Conservation (phyloP, 768 basidiomycete species). For the Trametes cubensis region DNA sequence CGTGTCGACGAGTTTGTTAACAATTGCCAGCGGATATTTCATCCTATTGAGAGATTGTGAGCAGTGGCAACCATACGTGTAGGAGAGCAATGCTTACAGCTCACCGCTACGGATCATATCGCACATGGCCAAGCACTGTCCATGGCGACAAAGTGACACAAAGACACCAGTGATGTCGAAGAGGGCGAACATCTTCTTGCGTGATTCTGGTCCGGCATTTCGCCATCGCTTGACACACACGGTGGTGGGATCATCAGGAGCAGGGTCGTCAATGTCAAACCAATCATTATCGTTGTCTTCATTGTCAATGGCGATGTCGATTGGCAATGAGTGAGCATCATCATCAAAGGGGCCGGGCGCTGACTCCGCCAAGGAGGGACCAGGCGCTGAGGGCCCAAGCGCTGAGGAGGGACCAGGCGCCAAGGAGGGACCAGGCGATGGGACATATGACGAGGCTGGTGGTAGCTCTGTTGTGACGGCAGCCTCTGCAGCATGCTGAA, state of each 20-base stretch:
- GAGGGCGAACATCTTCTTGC: constrained; percentile 29
- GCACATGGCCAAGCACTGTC: constrained; percentile 24
- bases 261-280: neutral
- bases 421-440: no score
- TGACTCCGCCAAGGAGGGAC: no score
- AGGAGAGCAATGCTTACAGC: constrained; percentile 23
- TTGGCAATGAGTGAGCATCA: no score
- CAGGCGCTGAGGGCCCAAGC: no score
- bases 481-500: no score
- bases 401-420: no score
- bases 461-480: no score
- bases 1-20: constrained; percentile 23
- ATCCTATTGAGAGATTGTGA: constrained; percentile 17
- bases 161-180: constrained; percentile 30
- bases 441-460: no score
- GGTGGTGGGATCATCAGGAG: constrained; percentile 1
- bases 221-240: constrained; percentile 26
- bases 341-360: no score
- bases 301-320: no score
- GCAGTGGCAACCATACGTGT: neutral
- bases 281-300: no score
- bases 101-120: constrained; percentile 35
- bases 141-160: constrained; percentile 27
- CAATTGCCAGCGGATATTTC: constrained; percentile 29
- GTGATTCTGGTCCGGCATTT: constrained; percentile 20